Percentiles rank a stretch among this genome's conserved stretches.
phyloP scores from a whole-genome alignment of 140 eudicot genomes.

The Oenanthe javanica region DNA sequence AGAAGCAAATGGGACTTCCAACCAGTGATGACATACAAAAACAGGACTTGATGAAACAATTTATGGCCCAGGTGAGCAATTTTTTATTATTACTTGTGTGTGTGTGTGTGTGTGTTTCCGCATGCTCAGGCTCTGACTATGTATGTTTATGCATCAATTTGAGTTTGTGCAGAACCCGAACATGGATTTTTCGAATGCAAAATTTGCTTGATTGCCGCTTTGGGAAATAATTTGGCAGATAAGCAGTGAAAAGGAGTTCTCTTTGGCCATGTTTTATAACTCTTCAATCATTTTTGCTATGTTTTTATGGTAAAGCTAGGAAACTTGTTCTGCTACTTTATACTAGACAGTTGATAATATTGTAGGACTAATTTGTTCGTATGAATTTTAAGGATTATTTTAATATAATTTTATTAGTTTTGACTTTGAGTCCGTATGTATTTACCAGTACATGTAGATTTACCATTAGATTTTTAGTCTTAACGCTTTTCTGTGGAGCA shows the following conservation, averaged over 20 bases:
- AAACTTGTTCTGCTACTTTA: neutral
- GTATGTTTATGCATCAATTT: neutral
- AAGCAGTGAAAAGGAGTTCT: neutral
- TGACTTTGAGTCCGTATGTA: neutral
- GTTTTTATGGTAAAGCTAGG: neutral
- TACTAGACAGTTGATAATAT: neutral
- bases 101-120: neutral
- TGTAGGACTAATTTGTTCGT: neutral
- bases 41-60: constrained; percentile 62
- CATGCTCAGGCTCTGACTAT: neutral
- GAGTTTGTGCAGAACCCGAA: constrained; percentile 55
- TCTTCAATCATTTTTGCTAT: neutral
- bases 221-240: too few relatives aligned
- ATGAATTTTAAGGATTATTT: neutral
- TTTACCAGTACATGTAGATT: too few relatives aligned
- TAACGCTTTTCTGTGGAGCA: too few relatives aligned
- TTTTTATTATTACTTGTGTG: too few relatives aligned
- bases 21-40: constrained; percentile 80
- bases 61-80: constrained; percentile 52
- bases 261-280: neutral
- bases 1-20: constrained; percentile 75
- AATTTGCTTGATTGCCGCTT: constrained; percentile 18
- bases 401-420: neutral
- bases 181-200: constrained; percentile 67
- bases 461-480: too few relatives aligned